Conservation (phyloP, 345 rosid genomes). For the Brassica juncea region DNA sequence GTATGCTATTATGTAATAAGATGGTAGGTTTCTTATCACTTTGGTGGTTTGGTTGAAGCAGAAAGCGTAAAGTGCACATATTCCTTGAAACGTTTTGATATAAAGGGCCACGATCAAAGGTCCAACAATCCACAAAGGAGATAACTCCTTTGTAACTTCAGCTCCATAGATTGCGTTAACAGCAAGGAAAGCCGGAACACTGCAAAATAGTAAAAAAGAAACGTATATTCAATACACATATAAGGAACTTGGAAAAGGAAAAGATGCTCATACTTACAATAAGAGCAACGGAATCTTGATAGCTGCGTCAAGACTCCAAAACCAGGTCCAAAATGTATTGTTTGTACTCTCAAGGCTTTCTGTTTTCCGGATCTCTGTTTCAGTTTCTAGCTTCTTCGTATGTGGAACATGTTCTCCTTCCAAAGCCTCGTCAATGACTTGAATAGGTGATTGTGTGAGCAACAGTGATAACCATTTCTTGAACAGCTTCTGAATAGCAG, state of each 20-base stretch:
- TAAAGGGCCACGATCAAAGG: slow-evolving; percentile 69
- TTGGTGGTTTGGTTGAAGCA: slow-evolving; percentile 66
- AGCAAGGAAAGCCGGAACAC: slow-evolving; percentile 66
- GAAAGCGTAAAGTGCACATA: slow-evolving; percentile 71
- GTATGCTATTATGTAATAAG: slow-evolving; percentile 51
- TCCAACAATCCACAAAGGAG: slow-evolving; percentile 79
- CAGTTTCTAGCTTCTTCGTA: slow-evolving; percentile 39
- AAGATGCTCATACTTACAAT: slow-evolving; percentile 60
- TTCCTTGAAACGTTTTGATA: slow-evolving; percentile 63
- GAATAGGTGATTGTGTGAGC: slow-evolving; percentile 55
- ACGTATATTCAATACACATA: no score
- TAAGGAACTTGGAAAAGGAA: background rate
- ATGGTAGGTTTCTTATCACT: slow-evolving; percentile 57
- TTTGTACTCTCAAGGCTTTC: slow-evolving; percentile 30
- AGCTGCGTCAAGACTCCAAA: slow-evolving; percentile 71
- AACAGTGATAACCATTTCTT: slow-evolving; percentile 76
- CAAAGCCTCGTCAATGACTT: slow-evolving; percentile 54
- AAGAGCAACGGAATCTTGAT: slow-evolving; percentile 68
- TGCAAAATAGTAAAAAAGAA: slow-evolving; percentile 40
- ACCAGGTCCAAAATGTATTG: slow-evolving; percentile 48
- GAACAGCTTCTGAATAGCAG: slow-evolving; percentile 72
- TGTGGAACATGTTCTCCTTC: slow-evolving; percentile 52
- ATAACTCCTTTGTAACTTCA: slow-evolving; percentile 78
- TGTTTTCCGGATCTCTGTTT: slow-evolving; percentile 45
- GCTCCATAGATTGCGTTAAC: slow-evolving; percentile 65